Percentiles rank a stretch among this genome's conserved stretches.
Evolutionary conservation across 768 basidiomycete genomes (phyloP).

Genomic region (Cystobasidiopsis lactophilus): DNA sequence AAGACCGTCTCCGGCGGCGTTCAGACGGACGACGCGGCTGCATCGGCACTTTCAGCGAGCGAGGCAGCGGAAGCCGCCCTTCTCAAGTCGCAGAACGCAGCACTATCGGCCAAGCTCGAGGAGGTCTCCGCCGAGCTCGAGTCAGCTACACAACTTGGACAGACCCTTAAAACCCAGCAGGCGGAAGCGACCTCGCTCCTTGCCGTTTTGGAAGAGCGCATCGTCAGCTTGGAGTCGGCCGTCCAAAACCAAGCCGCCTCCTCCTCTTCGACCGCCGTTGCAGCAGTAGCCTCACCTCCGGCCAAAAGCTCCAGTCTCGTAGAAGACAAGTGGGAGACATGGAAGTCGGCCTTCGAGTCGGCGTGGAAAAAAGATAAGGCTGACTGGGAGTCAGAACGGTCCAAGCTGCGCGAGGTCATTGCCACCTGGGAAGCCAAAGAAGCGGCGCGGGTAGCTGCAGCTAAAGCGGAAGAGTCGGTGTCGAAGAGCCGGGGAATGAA

Average conservation of each 20-base stretch:
- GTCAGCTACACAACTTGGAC: conserved; percentile 48
- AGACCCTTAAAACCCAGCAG: conserved; percentile 55
- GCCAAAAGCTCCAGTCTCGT: conserved; percentile 15
- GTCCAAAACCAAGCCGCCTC: conserved; percentile 27
- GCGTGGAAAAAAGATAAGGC: conserved; percentile 56
- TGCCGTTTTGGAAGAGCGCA: conserved; percentile 2
- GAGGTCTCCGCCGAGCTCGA: conserved; percentile 48
- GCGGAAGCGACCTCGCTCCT: conserved; percentile 3
- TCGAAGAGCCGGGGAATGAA: conserved; percentile 24
- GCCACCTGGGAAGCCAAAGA: conserved; percentile 50
- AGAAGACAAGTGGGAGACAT: conserved; percentile 32
- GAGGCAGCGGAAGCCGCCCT: background rate
- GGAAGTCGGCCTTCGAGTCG: conserved; percentile 58
- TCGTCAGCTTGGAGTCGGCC: conserved; percentile 37
- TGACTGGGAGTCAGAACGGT: conserved; percentile 62
- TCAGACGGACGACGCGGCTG: too few relatives aligned
- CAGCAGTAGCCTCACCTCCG: too few relatives aligned
- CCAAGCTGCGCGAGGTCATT: conserved; percentile 45
- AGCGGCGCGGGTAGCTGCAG: conserved; percentile 11
- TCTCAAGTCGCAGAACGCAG: conserved; percentile 27
- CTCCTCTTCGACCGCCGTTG: too few relatives aligned
- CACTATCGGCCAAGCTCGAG: conserved; percentile 41
- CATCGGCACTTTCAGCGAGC: too few relatives aligned
- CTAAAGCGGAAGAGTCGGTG: conserved; percentile 26
- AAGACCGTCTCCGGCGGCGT: too few relatives aligned